Base-by-base conservation (phyloP, 331 rosid genomes). In the Phaseolus coccineus region DNA sequence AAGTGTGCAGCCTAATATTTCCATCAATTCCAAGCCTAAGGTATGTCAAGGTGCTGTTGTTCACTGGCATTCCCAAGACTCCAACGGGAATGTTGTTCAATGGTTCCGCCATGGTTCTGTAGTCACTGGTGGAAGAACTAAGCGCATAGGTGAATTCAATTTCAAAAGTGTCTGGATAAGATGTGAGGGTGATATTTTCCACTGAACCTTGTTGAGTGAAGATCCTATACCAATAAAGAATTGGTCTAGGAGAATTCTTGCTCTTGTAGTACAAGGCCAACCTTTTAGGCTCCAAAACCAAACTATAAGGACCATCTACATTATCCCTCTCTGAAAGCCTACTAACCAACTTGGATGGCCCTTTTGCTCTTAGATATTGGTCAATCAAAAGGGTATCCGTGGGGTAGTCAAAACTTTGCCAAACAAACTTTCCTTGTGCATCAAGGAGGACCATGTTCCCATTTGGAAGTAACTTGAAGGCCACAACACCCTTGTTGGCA, bases 11-110 rank as follows among this genome's bases (percentile, higher is more conserved):
- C 76, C 40, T 81, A 30, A 91, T 65, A 53, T 89, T 91, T 2
- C 96, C 96, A 82, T 89, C 90, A 64, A 89, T 87, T 59, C 89
- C 92, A 19, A 91, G 90, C 74, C 90, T 82, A 3, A 91, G 81
- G 37, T 78, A 89, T 28, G 94, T 74, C 4, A 84, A 6, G 8
- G 90, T 81, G 70, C 82, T 70, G 5, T 91, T 86, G 59, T 89
- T 83, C 65, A 80, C 87, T 5, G 94, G 87, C 80, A 87, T 82
- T 2, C 77, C 86, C 16, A 84, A 12, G 11, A 59, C 66, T 13
- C 66, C 66, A 59, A 59, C 66, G 0, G 66, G 40, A 59, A 59
- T 59, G 22, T 59, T 59, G 66, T 12, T 28, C 4, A 59, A 59
- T 28, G 19, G 19, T 0, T 0, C 2, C 2, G n/a, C n/a, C 66